These are phyloP conservation scores for Dissophora globulifera DNA, from an alignment of 192 early-diverging fungal genomes.

Conservation along the genomic window DNA sequence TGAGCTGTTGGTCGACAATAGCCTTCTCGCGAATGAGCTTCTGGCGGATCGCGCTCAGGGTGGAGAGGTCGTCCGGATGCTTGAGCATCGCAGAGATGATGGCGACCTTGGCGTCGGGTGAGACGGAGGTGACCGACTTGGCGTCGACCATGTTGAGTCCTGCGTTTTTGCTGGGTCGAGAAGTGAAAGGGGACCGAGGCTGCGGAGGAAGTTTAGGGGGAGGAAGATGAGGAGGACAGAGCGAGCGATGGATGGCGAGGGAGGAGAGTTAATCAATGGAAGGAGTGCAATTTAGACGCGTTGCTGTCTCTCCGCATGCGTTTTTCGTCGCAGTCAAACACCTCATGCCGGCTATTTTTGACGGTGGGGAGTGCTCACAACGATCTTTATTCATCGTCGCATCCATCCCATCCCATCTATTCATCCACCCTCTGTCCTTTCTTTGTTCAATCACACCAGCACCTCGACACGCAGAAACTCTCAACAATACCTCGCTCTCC, in stretches of 20 bases:
- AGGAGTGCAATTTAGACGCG: too few relatives aligned
- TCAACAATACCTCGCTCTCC: too few relatives aligned
- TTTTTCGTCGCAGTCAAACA: too few relatives aligned
- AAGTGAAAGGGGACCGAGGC: too few relatives aligned
- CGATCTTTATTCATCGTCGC: too few relatives aligned
- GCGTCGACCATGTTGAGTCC: conserved; percentile 30
- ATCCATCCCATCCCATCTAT: not conserved
- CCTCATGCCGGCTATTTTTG: too few relatives aligned
- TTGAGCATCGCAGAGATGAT: conserved; percentile 85
- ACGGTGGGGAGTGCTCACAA: not conserved
- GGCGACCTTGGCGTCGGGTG: conserved; percentile 77
- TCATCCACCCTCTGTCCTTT: too few relatives aligned
- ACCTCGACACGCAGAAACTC: not conserved
- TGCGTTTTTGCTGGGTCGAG: not conserved
- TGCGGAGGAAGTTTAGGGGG: too few relatives aligned
- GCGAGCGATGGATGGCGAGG: too few relatives aligned
- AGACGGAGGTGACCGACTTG: conserved; percentile 44
- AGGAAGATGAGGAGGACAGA: too few relatives aligned
- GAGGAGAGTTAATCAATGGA: too few relatives aligned
- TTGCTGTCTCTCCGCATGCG: too few relatives aligned
- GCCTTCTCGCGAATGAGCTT: conserved; percentile 91
- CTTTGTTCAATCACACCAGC: not conserved
- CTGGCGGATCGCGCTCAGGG: conserved; percentile 79
- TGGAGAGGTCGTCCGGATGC: conserved; percentile 96
- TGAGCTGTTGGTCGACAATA: conserved; percentile 94